phyloP scores from a whole-genome alignment of 2,329 filamentous ascomycete species.

The Colletotrichum graminicola region DNA sequence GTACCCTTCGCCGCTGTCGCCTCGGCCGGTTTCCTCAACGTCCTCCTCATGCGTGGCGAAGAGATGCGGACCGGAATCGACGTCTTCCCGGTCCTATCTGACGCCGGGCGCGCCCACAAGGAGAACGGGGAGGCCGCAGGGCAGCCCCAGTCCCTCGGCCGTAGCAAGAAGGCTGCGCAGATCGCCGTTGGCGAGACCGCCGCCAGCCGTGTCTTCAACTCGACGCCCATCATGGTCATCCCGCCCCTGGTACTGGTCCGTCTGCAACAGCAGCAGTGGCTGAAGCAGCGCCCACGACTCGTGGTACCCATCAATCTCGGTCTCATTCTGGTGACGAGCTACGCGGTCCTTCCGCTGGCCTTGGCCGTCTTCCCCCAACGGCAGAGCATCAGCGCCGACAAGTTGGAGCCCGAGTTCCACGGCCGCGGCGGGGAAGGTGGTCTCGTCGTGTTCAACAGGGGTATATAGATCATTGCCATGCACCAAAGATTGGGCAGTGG shows the following conservation, averaged over 20 bases:
- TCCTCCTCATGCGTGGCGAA: slow-evolving; percentile 97
- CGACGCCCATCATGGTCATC: slow-evolving; percentile 96
- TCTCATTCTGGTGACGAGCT: slow-evolving; percentile 86
- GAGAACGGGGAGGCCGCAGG: slow-evolving; percentile 71
- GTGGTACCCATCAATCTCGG: slow-evolving; percentile 88
- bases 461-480: slow-evolving; percentile 69
- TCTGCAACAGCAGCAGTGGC: slow-evolving; percentile 86
- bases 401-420: slow-evolving; percentile 88
- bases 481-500: neutral
- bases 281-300: slow-evolving; percentile 80
- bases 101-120: slow-evolving; percentile 71
- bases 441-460: slow-evolving; percentile 95
- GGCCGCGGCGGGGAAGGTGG: slow-evolving; percentile 82
- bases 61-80: slow-evolving; percentile 95
- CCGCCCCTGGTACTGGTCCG: slow-evolving; percentile 88
- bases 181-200: slow-evolving; percentile 95
- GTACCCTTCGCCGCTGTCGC: slow-evolving; percentile 97
- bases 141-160: slow-evolving; percentile 77
- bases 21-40: slow-evolving; percentile 90
- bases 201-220: slow-evolving; percentile 89
- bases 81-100: slow-evolving; percentile 84
- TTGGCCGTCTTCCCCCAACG: slow-evolving; percentile 93
- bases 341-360: slow-evolving; percentile 90
- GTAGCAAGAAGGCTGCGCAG: slow-evolving; percentile 87
- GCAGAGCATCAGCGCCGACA: slow-evolving; percentile 81